Base-by-base conservation (phyloP, 306 rosid species). In the Vigna angularis region DNA sequence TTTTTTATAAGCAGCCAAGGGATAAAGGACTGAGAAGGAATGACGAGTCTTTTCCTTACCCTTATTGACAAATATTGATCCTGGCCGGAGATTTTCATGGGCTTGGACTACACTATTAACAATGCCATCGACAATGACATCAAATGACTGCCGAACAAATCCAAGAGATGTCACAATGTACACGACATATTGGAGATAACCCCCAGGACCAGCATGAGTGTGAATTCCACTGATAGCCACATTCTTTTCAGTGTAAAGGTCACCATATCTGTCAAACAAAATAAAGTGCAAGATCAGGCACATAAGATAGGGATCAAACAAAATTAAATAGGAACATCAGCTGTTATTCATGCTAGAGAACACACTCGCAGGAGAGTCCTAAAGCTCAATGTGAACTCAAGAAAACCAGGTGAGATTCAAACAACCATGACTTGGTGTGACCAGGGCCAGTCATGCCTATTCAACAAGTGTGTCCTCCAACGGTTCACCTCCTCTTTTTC, bases 171-270 rank as follows among this genome's bases (percentile, higher is more conserved):
- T 95, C 53, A 95, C 90, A 72, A 92, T 81, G 79, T 95, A 95
- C 32, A 90, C 85, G 61, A 95, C 85, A 82, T 95, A 92, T 79
- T 95, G 98, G 36, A 95, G 97, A 89, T 90, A 95, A 59, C 98
- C 98, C 53, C 98, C 98, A 17, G 98, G 98, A 36, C 98, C 98
- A 51, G 93, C 95, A 75, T 95, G 98, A 5, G 98, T 95, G 86
- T 95, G 98, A 83, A 88, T 95, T 86, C 98, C 98, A 75, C 98
- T 95, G 72, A 95, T 92, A 66, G 97, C 98, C 13, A 95, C 97
- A 81, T 95, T 95, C 15, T 92, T 86, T 83, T 91, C 98, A 7
- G 92, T 95, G 66, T 95, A 95, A 18, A 95, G 83, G 77, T 89
- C 90, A 72, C 97, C 97, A 69, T 92, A 92, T 85, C 98, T 95